Evolutionary conservation across 2,329 filamentous ascomycete species (phyloP).

Genomic region (Trichothecium sympodiale): DNA sequence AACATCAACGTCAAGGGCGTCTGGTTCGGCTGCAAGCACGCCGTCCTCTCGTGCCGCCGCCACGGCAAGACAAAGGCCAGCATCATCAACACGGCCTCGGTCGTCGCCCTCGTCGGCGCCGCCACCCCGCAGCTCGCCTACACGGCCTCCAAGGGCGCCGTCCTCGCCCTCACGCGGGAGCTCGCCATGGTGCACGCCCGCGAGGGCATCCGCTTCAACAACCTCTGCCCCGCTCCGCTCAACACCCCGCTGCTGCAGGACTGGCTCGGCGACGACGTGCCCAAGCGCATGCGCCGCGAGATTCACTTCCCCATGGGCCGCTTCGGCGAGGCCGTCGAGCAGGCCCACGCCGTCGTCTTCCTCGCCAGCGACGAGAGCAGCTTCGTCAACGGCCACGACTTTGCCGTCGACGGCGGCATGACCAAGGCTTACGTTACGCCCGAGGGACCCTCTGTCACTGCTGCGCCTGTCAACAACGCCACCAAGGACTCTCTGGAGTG

Average conservation of each 20-base stretch:
- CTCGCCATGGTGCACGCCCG: constrained; percentile 85
- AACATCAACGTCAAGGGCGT: constrained; percentile 96
- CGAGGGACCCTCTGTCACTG: constrained; percentile 40
- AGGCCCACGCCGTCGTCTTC: constrained; percentile 82
- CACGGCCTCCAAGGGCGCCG: constrained; percentile 87
- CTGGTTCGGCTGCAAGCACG: constrained; percentile 94
- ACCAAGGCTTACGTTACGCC: constrained; percentile 77
- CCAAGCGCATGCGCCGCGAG: constrained; percentile 73
- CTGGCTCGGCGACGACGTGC: constrained; percentile 79
- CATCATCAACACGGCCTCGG: constrained; percentile 86
- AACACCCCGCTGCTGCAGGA: constrained; percentile 89
- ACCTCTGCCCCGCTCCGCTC: constrained; percentile 78
- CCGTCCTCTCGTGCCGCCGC: constrained; percentile 68
- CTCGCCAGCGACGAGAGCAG: constrained; percentile 78
- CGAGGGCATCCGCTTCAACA: constrained; percentile 83
- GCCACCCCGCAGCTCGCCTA: constrained; percentile 87
- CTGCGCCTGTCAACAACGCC: constrained; percentile 51
- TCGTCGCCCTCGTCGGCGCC: constrained; percentile 77
- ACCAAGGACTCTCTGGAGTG: constrained; percentile 29
- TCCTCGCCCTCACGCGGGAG: constrained; percentile 81
- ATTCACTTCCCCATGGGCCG: constrained; percentile 81
- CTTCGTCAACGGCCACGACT: constrained; percentile 85
- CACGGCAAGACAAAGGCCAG: constrained; percentile 69
- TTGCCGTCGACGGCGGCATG: constrained; percentile 94
- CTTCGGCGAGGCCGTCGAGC: constrained; percentile 89